Evolutionary conservation across 176 grass and related monocot species (phyloP), one percentile per base, ranked within the genome.

Genomic region (Rhynchospora breviuscula): DNA sequence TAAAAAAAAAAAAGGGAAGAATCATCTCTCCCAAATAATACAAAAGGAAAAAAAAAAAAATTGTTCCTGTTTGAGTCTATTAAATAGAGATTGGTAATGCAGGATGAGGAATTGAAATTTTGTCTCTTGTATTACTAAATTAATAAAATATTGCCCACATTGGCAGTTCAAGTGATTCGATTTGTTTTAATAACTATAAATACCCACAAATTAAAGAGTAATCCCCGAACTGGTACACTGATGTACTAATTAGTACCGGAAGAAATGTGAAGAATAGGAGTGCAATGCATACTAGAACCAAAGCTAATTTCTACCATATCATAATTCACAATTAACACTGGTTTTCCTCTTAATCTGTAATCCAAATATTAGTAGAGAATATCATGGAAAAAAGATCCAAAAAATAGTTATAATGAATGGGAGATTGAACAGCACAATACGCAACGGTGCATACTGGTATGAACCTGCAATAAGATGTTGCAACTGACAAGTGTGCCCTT

Each of bases 401-500:
- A 2, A 7, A 51, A 18, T 75, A 53, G 29, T 43, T 17, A 31
- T 66, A 33, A 33, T 18, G 15, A 22, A 15, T 67, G 5, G 29
- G 29, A 67, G 64, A 74, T 70, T 12, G 35, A 12, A 52, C 70
- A 23, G 10, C 51, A 46, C 40, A 70, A 19, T 75, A 53, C 13
- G 47, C 5, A 15, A 53, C 4, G 25, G 65, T 68, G 23, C 31
- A 68, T 43, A 43, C 15, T 68, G 14, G 14, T 44, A 68, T n/a
- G 7, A 33, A 68, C 9, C 2, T 12, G 13, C 17, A 49, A 51
- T 49, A 52, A 51, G 10, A 14, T 29, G 71, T 75, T 29, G 9
- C 25, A 0, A 29, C 72, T 76, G 12, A 76, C 72, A 76, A 76
- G 46, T 76, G 72, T 46, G 47, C 23, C 72, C 48, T 76, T 76